Evolutionary conservation across 495 filamentous ascomycete genomes (phyloP), one percentile per base, ranked within the genome.

Genomic region (Sphaerosporella brunnea): DNA sequence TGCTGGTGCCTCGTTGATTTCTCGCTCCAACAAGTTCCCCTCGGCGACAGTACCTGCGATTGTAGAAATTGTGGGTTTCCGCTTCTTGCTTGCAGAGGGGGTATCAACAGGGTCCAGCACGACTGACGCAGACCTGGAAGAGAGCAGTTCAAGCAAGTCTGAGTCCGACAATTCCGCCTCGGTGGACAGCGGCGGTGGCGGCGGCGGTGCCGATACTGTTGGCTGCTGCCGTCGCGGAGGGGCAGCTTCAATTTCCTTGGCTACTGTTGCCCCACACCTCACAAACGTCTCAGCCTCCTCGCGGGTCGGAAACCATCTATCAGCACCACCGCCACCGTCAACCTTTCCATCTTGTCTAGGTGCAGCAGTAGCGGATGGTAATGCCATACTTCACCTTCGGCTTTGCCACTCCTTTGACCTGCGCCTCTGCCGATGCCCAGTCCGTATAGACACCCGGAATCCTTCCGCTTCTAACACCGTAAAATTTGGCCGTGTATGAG

Each of bases 401-500:
- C 13, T 75, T 74, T 49, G 77, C 78, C 60, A 75, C 79, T 3
- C 83, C 84, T 4, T 66, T 73, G 25, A 94, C 84, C 47, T 90
- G 81, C 46, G 77, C 68, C 51, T 82, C 72, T 2, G 80, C 84
- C 20, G 70, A 71, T n/a, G 69, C 60, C 87, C 87, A 97, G 47
- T 87, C 77, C 3, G 78, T 81, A 63, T 94, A 97, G 1, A 97
- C 79, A 3, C 90, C 88, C 0, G 87, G 82, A n/a, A 70, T 66
- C 48, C 74, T 71, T 36, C 90, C 90, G 48, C 73, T 71, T 35
- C 78, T 84, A n/a, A 97, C 79, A 5, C 73, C 90, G 56, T 97
- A 97, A 60, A 75, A 96, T 57, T 73, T 77, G 9, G 66, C 62
- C 9, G 64, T 56, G 24, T 65, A 57, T 2, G 62, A 61, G 26